phyloP scores from a whole-genome alignment of 768 basidiomycete species.

The Collybiopsis luxurians region DNA sequence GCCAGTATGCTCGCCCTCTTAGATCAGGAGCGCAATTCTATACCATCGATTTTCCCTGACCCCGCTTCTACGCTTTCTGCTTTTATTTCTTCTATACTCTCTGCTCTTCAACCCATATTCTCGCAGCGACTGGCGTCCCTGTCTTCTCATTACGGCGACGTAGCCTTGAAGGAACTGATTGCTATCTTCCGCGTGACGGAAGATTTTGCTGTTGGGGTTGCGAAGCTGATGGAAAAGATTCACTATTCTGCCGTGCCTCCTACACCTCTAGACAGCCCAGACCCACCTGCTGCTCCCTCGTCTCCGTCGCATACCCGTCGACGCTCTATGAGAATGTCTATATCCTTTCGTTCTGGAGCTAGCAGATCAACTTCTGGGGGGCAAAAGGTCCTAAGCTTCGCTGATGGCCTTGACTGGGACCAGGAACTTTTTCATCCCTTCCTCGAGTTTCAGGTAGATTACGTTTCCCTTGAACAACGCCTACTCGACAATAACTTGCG shows the following conservation, averaged over 20 bases:
- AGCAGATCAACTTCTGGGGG: constrained; percentile 25
- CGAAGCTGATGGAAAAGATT: constrained; percentile 77
- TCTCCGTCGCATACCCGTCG: constrained; percentile 36
- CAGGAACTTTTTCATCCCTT: constrained; percentile 92
- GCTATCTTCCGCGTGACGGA: constrained; percentile 70
- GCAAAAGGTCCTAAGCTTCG: constrained; percentile 18
- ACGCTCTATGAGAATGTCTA: constrained; percentile 62
- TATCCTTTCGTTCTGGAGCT: constrained; percentile 52
- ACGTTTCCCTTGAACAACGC: constrained; percentile 72
- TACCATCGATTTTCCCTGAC: constrained; percentile 87
- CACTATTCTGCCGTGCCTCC: constrained; percentile 33
- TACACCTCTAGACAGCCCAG: constrained; percentile 16
- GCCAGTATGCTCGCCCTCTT: constrained; percentile 62
- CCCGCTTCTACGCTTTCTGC: constrained; percentile 72
- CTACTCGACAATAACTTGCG: constrained; percentile 59
- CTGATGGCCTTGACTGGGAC: constrained; percentile 74
- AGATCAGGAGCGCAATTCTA: constrained; percentile 65
- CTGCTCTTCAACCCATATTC: constrained; percentile 77
- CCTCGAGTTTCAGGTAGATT: constrained; percentile 86
- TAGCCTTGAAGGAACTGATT: constrained; percentile 70
- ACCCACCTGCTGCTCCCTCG: constrained; percentile 16
- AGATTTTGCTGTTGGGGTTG: constrained; percentile 72
- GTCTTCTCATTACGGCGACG: constrained; percentile 59
- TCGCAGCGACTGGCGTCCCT: constrained; percentile 74
- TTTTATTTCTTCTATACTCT: constrained; percentile 80